Percentiles rank a stretch among this genome's conserved stretches.
These are phyloP conservation scores for Kalmusia sp. DNA, from an alignment of 2,329 filamentous ascomycete genomes.

Conservation along the genomic window DNA sequence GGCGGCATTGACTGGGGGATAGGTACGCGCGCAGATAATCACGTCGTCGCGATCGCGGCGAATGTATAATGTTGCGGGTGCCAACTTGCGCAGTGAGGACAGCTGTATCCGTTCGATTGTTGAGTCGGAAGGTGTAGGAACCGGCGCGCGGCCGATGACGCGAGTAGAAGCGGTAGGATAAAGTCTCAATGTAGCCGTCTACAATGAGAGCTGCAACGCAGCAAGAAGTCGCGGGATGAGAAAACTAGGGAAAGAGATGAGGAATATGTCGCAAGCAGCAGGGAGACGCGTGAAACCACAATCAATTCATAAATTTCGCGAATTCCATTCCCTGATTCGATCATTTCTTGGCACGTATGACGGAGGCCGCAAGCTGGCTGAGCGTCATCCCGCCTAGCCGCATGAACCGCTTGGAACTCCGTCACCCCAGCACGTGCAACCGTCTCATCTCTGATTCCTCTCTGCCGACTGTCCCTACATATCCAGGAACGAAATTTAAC, in stretches of 20 bases:
- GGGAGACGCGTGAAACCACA: slow-evolving; percentile 13
- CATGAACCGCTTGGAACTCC: background rate
- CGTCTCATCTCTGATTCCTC: slow-evolving; percentile 7
- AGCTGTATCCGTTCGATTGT: slow-evolving; percentile 2
- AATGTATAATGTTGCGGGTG: background rate
- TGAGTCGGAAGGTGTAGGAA: background rate
- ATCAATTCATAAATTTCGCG: slow-evolving; percentile 27
- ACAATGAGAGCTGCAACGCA: slow-evolving; percentile 1
- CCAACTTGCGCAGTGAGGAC: background rate
- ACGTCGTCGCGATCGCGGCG: background rate
- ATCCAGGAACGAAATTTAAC: background rate
- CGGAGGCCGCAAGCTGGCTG: slow-evolving; percentile 9
- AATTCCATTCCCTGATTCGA: slow-evolving; percentile 30
- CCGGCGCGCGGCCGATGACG: slow-evolving; percentile 2
- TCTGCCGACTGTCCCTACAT: background rate
- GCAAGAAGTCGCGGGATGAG: background rate
- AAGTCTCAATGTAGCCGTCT: background rate
- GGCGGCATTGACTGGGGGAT: slow-evolving; percentile 44
- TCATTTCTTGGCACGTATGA: slow-evolving; percentile 28
- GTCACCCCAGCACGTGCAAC: slow-evolving; percentile 5
- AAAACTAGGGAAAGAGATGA: slow-evolving; percentile 2
- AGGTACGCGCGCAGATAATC: background rate
- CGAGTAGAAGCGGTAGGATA: background rate
- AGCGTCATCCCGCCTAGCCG: slow-evolving; percentile 1
- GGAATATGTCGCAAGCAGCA: background rate